These are phyloP conservation scores for Exutisphaerella laricina DNA, from an alignment of 2,329 filamentous ascomycete species.

Conservation along the genomic window DNA sequence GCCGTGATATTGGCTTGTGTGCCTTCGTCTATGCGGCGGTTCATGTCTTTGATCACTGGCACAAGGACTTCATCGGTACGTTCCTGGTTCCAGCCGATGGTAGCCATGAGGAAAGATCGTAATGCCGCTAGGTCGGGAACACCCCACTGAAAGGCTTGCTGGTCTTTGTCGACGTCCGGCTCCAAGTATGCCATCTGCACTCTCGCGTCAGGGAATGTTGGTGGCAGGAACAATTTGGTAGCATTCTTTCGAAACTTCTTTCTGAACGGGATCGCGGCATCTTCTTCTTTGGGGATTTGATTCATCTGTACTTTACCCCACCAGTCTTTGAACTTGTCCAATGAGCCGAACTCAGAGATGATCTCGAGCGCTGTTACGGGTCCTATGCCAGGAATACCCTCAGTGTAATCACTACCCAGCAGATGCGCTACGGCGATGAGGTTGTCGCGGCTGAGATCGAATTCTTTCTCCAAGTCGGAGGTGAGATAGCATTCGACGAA, in stretches of 20 bases:
- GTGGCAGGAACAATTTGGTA: constrained; percentile 79
- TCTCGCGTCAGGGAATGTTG: constrained; percentile 68
- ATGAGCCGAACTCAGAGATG: constrained; percentile 74
- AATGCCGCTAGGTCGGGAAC: constrained; percentile 87
- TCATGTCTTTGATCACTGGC: constrained; percentile 94
- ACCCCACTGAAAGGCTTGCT: constrained; percentile 86
- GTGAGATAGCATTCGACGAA: constrained; percentile 93
- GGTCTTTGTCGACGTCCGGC: constrained; percentile 76
- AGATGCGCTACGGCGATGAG: constrained; percentile 88
- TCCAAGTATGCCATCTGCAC: constrained; percentile 79
- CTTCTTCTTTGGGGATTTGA: constrained; percentile 54
- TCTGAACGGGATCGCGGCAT: constrained; percentile 60
- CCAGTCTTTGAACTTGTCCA: constrained; percentile 80
- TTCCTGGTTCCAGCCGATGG: constrained; percentile 88
- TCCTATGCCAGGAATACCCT: constrained; percentile 83
- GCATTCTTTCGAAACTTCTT: constrained; percentile 82
- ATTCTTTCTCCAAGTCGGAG: constrained; percentile 78
- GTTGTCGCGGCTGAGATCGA: constrained; percentile 77
- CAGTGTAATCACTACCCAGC: constrained; percentile 89
- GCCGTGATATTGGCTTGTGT: constrained; percentile 96
- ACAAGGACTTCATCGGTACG: constrained; percentile 93
- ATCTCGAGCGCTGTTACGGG: constrained; percentile 95
- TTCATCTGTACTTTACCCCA: constrained; percentile 71
- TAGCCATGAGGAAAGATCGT: constrained; percentile 77
- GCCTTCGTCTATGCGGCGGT: constrained; percentile 76